Base-by-base conservation (phyloP, 2,329 filamentous ascomycete genomes). In the Elsinoe arachidis region DNA sequence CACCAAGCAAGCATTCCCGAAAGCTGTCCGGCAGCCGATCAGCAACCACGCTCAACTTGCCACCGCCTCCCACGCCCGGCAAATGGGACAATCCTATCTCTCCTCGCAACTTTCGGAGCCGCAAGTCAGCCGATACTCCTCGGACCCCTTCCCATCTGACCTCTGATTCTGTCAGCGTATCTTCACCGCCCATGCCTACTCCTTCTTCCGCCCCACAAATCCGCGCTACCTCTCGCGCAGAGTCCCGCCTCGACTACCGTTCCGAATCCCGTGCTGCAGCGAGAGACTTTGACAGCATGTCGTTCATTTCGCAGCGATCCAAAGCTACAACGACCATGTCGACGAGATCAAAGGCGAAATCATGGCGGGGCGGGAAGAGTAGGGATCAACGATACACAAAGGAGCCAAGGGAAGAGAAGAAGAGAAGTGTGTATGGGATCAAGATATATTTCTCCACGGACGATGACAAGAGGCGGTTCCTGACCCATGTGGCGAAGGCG, bases 381-480 rank as follows among this genome's bases (percentile, higher is more conserved):
- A 43, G 56, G 61, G 59, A 58, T 58, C 56, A 2, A 46, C 59
- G 0, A 53, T 21, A 9, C 7, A 30, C 26, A 2, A 53, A 53
- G n/a, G 33, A 53, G 49, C 26, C 33, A 12, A 53, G 15, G n/a
- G 49, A 53, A 39, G 49, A 53, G 49, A 53, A 53, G 49, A 53
- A 69, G 55, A 74, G 70, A 59, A 66, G 67, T 33, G 70, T 77
- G n/a, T 69, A 64, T 7, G 73, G 73, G 1, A 69, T 73, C 2
- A 68, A 66, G 63, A 69, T 77, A 14, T 74, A 76, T 61, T 77
- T 77, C 63, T 70, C 70, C 53, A 71, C 61, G 1, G 72, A 74
- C 41, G 66, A 65, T 21, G 74, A 76, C 63, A 72, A 73, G 64
- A 64, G 58, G 23, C 62, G 65, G 54, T 77, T 77, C 61, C 58